phyloP scores from a whole-genome alignment of 208 protist species.

The Acanthamoeba lenticulata region DNA sequence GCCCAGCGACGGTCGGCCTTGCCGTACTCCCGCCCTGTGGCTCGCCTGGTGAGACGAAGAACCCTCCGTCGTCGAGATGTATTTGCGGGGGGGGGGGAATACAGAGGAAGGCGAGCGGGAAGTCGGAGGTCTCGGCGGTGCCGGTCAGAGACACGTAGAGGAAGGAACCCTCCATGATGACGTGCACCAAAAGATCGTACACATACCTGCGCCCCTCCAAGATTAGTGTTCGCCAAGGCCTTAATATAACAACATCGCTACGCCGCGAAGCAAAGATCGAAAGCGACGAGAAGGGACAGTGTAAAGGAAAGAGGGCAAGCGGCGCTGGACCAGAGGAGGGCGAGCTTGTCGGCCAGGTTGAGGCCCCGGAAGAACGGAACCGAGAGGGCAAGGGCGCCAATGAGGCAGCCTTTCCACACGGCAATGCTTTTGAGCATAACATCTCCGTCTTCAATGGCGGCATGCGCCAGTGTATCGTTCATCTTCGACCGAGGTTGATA shows the following conservation, averaged over 20 bases:
- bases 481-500: not conserved
- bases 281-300: not conserved
- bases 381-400: slow-evolving; percentile 18
- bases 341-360: slow-evolving; percentile 26
- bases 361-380: slow-evolving; percentile 40
- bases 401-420: slow-evolving; percentile 55
- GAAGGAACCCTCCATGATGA: slow-evolving; percentile 64
- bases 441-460: not conserved
- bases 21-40: slow-evolving; percentile 53
- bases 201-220: too few species aligned
- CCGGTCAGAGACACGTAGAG: slow-evolving; percentile 49
- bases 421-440: slow-evolving; percentile 63
- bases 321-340: slow-evolving; percentile 23
- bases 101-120: slow-evolving; percentile 61
- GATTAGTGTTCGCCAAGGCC: too few species aligned
- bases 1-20: slow-evolving; percentile 64
- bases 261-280: too few species aligned
- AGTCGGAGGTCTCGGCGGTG: slow-evolving; percentile 63
- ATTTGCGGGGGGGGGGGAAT: not conserved
- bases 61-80: not conserved
- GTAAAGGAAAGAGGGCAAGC: not conserved
- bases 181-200: slow-evolving; percentile 58
- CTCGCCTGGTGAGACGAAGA: not conserved
- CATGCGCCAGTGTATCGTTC: not conserved
- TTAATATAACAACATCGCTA: too few species aligned